Conservation (phyloP, 83 land plant genomes). For the Picea abies region DNA sequence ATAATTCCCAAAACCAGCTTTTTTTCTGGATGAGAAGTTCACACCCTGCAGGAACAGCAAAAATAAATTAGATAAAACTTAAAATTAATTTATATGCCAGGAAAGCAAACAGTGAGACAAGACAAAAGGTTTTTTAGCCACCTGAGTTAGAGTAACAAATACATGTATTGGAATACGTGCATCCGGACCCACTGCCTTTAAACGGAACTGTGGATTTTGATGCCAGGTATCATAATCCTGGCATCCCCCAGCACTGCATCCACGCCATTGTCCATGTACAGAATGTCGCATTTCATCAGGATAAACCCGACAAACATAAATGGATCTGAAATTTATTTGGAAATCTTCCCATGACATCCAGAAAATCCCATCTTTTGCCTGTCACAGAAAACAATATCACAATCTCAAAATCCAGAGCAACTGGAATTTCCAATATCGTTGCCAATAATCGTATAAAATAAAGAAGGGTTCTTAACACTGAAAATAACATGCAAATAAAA, state of each 20-base stretch:
- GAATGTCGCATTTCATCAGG: conserved; percentile 99
- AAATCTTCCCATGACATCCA: conserved; percentile 99
- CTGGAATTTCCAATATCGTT: not conserved
- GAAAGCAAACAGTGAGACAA: not conserved
- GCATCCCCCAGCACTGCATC: conserved; percentile 97
- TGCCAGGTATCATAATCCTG: conserved; percentile 96
- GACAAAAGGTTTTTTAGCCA: conserved; percentile 14
- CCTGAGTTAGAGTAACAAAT: conserved; percentile 98
- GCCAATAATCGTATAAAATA: not conserved
- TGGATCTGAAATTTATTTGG: conserved; percentile 94
- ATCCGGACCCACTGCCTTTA: conserved; percentile 89
- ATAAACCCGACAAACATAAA: conserved; percentile 96
- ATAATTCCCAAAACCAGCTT: conserved; percentile 80
- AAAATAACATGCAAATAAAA: not conserved
- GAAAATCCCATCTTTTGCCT: conserved; percentile 99
- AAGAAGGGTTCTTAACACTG: not conserved
- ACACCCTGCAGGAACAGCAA: conserved; percentile 63
- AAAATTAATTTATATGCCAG: not conserved
- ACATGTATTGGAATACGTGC: conserved; percentile 92
- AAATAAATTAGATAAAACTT: not conserved
- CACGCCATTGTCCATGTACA: conserved; percentile 96
- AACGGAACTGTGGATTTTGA: conserved; percentile 94
- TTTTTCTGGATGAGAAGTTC: conserved; percentile 74
- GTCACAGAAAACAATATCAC: conserved; percentile 14
- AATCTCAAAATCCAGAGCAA: not conserved